phyloP scores from a whole-genome alignment of 176 grass and related monocot genomes.

The Aegilops speltoides region DNA sequence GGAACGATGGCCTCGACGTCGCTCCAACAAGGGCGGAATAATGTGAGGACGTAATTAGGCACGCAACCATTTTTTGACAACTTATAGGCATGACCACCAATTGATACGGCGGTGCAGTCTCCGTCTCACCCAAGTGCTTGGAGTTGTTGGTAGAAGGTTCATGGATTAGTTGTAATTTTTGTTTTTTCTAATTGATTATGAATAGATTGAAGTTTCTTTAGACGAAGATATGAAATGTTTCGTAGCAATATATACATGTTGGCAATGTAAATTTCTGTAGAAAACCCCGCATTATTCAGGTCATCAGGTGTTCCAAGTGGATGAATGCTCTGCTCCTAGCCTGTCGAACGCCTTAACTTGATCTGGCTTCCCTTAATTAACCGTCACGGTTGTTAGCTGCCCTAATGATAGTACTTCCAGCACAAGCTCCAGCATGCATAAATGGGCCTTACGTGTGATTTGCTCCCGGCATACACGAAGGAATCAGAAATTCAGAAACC shows the following conservation, averaged over 20 bases:
- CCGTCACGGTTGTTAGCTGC: not conserved
- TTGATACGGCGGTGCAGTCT: no score
- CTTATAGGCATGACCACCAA: no score
- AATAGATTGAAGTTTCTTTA: no score
- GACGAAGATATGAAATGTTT: no score
- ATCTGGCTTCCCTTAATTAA: not conserved
- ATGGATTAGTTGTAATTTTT: no score
- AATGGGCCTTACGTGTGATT: not conserved
- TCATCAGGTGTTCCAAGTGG: not conserved
- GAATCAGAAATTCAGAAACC: not conserved
- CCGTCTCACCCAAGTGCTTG: no score
- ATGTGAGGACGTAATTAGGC: no score
- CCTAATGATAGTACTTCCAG: slow-evolving; percentile 4
- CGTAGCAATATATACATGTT: no score
- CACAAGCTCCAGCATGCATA: not conserved
- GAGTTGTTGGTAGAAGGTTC: no score
- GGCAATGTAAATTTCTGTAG: not conserved
- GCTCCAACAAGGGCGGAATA: not conserved
- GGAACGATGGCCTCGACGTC: not conserved
- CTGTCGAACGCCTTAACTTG: not conserved
- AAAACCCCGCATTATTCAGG: not conserved
- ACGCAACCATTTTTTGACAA: not conserved
- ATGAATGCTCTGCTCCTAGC: not conserved
- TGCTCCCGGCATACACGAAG: not conserved
- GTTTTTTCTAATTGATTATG: no score